Base-by-base conservation (phyloP, 345 rosid genomes). In the Lumnitzera littorea region DNA sequence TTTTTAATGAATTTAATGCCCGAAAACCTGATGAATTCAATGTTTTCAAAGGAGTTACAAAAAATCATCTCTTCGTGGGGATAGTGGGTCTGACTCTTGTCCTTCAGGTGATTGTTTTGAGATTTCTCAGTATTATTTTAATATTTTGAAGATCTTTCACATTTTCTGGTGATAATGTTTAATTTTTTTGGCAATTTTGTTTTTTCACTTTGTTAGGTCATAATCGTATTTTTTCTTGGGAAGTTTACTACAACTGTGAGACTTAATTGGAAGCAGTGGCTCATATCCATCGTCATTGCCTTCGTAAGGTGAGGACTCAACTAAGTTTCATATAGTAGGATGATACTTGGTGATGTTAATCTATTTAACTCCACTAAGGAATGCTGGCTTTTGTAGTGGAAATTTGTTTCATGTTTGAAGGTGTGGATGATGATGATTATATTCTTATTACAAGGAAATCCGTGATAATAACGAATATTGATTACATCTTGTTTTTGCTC, bases 1-100 rank as follows among this genome's bases (percentile, higher is more conserved):
- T 90, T 41, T 91, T 91, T 64, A 95, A 91, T 56, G 99, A 95
- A 71, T 88, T 95, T 67, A 88, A 95, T 66, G 95, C 99, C 59
- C 82, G 97, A 63, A 88, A 95, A 66, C 97, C 96, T 56, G 99
- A 95, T 73, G 87, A 91, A 73, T 58, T 70, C 9, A 91, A 95
- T 70, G 83, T 88, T 50, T 91, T 91, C 63, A 59, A 36, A 48
- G 97, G 97, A 24, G 78, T 95, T 36, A 75, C 80, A n/a, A 76
- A 74, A 64, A 95, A 91, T 71, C 82, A 50, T 60, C 84, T 95
- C 52, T 91, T 95, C 69, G 67, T 88, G 61, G 95, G 87, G 51
- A 91, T 95, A 60, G 86, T 95, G 62, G 77, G 74, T 36, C 53
- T 86, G 55, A 91, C 97, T 8, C 2, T 85, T 36, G 68, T 95